These are phyloP conservation scores for Setaria italica DNA, from an alignment of 202 grass and related monocot species.

Conservation along the genomic window DNA sequence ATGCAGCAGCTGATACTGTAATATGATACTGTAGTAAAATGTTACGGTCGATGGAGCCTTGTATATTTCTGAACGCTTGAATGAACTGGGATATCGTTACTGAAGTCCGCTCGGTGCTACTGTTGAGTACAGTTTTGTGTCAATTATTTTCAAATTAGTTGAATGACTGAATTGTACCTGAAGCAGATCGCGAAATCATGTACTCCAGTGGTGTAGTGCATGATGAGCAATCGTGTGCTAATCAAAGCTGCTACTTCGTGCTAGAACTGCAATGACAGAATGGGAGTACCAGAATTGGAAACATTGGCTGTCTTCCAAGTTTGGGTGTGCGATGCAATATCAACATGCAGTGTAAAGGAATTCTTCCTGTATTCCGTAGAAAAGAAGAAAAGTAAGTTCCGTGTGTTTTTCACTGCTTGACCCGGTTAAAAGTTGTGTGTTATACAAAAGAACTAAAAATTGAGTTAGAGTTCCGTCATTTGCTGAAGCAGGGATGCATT, in stretches of 20 bases:
- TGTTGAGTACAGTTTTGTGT: not conserved
- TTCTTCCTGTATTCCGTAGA: not conserved
- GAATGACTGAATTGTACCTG: not conserved
- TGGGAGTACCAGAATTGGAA: not conserved
- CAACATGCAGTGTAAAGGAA: not conserved
- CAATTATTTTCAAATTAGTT: not conserved
- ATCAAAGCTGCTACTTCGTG: not conserved
- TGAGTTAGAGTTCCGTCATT: too few relatives aligned
- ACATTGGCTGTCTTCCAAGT: not conserved
- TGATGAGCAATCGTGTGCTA: not conserved
- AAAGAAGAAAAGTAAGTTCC: too few relatives aligned
- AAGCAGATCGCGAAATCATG: not conserved
- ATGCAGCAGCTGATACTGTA: constrained; percentile 13
- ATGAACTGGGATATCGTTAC: not conserved
- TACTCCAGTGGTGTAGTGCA: not conserved
- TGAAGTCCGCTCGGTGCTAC: not conserved
- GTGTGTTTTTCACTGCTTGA: not conserved
- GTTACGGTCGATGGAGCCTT: not conserved
- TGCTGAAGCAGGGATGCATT: too few relatives aligned
- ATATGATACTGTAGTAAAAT: constrained; percentile 10
- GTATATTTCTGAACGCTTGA: not conserved
- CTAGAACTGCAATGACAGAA: not conserved
- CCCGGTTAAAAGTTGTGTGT: not conserved
- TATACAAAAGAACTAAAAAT: too few relatives aligned
- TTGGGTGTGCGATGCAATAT: not conserved